Base-by-base conservation (phyloP, 495 filamentous ascomycete genomes). In the Cetradonia linearis region DNA sequence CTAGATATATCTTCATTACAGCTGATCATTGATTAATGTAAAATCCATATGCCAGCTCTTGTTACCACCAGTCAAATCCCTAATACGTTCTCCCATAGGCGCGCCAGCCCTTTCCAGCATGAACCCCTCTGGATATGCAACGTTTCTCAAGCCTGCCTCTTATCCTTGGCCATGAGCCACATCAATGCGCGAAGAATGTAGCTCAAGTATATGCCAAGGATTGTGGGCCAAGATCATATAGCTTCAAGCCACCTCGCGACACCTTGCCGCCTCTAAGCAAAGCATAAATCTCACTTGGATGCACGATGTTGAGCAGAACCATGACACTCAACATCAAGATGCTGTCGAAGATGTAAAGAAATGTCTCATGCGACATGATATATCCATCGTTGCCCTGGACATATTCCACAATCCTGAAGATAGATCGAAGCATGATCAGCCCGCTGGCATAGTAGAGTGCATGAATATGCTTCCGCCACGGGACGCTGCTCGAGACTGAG, bases 321-420 rank as follows among this genome's bases (percentile, higher is more conserved):
- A 81, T 77, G 20, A 77, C 79, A 0, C 67, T 8, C 27, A 82
- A 64, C 83, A 89, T 87, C 47, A 82, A 63, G 47, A 75, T 49
- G 16, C 76, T 71, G 66, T 89, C 85, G 62, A 87, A 86, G 3
- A 83, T 64, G 65, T 86, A 88, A 56, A 87, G 65, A 60, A 79
- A 80, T 53, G 74, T 77, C 70, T 88, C 85, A 44, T 81, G 73
- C 20, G 55, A 65, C 62, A 84, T 66, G 31, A 81, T 34, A 61
- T 70, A 76, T 8, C 82, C 81, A 13, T 74, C 70, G 38, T 77
- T 68, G 0, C 86, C 84, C 67, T 80, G 70, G 0, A 77, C 27
- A 58, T 83, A 89, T 71, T 88, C 86, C 14, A 84, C 70, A 23
- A 84, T 73, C 28, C 86, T 76, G 64, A 86, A 80, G 8, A 87